Evolutionary conservation across 1,284 basidiomycete species (phyloP), one percentile per base, ranked within the genome.

Genomic region (Ceratobasidium sp.): DNA sequence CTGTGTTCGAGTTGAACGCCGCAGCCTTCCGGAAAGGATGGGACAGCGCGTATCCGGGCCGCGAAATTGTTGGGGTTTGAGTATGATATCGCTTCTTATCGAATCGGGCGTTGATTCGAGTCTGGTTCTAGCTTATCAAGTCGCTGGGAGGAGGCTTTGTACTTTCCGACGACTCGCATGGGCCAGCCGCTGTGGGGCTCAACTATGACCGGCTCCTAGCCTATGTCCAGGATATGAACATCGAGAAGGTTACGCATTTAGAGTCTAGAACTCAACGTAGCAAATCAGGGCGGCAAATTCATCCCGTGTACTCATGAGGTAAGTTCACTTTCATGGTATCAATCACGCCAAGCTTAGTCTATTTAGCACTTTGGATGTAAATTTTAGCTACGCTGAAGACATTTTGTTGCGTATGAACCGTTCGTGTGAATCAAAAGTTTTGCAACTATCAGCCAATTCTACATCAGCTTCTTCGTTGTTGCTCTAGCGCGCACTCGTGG

Each of bases 161-260:
- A 26, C 88, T 99, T 23, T 99, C 97, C 1, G 97, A 99, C 84
- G 97, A 99, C 84, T 97, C 96, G 77, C 97, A 99, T 82, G 96
- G 96, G 0, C 93, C 95, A 0, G 89, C 91, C 52, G 91, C 92
- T 20, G 96, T 99, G 59, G 97, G 95, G 0, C 86, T 96, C 73
- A 96, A 98, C 84, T 99, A 98, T 82, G 81, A 86, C 73, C 88
- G 89, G 17, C 84, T 94, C 80, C 87, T 87, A 59, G 86, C 88
- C 6, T 99, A 99, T 84, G 87, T 97, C n/a, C 83, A 86, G 74
- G 84, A 85, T 1, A 83, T 90, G 28, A 89, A 88, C 1, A 88
- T 98, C 9, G 80, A 86, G 6, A 90, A 93, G 75, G 82, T 98
- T 0, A 98, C 94, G 93, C 90, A 89, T 82, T 84, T 91, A 10